Evolutionary conservation across 768 basidiomycete genomes (phyloP).

Genomic region (Russula brevipes): DNA sequence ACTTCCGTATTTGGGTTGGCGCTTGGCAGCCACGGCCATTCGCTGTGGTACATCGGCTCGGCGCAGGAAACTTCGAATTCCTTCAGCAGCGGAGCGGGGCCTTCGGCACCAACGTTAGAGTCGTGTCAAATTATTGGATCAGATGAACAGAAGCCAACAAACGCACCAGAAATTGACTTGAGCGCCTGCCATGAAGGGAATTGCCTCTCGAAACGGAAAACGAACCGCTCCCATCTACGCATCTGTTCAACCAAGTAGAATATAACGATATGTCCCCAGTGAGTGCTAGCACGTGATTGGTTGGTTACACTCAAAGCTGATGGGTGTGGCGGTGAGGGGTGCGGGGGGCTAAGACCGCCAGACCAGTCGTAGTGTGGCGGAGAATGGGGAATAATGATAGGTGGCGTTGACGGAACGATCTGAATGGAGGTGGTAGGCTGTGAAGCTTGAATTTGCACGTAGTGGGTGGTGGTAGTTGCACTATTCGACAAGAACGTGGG

Average conservation of each 20-base stretch:
- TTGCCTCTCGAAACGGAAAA: slow-evolving; percentile 73
- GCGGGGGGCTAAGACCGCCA: slow-evolving; percentile 19
- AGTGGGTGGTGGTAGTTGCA: slow-evolving; percentile 26
- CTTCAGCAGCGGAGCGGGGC: slow-evolving; percentile 63
- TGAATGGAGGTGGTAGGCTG: slow-evolving; percentile 25
- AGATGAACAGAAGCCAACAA: background rate
- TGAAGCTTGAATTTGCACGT: slow-evolving; percentile 26
- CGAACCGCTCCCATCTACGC: slow-evolving; percentile 76
- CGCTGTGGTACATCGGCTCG: slow-evolving; percentile 49
- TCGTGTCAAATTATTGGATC: slow-evolving; percentile 5
- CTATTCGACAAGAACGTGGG: slow-evolving; percentile 25
- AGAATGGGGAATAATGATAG: slow-evolving; percentile 24
- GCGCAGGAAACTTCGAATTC: slow-evolving; percentile 77
- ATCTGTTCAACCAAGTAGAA: slow-evolving; percentile 77
- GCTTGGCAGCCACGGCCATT: slow-evolving; percentile 75
- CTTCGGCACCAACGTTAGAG: slow-evolving; percentile 33
- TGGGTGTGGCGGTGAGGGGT: slow-evolving; percentile 21
- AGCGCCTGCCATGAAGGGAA: slow-evolving; percentile 70
- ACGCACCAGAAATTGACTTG: slow-evolving; percentile 64
- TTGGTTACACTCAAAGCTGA: slow-evolving; percentile 28
- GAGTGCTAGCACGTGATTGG: slow-evolving; percentile 44
- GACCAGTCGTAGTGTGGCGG: slow-evolving; percentile 24
- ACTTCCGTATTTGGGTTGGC: slow-evolving; percentile 33
- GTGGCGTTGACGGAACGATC: slow-evolving; percentile 23
- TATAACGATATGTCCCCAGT: slow-evolving; percentile 78